Percentiles rank a stretch among this genome's conserved stretches.
phyloP scores from a whole-genome alignment of 306 rosid genomes.

The Dicorynia guianensis region DNA sequence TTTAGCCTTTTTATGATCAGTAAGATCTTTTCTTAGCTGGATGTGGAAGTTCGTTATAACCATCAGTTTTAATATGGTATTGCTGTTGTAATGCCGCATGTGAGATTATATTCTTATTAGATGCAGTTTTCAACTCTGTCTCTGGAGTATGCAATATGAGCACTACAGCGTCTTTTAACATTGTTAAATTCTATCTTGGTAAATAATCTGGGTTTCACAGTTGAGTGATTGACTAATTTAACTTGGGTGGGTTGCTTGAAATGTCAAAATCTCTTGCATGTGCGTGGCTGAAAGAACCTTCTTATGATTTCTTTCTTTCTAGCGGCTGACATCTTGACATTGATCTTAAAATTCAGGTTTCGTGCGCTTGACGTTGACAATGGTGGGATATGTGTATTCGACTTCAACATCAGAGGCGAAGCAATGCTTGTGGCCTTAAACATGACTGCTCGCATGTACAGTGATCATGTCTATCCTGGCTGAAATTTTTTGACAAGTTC shows the following conservation, averaged over 20 bases:
- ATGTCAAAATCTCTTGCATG: conserved; percentile 25
- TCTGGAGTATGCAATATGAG: neutral
- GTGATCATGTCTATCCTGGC: conserved; percentile 66
- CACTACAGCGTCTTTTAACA: neutral
- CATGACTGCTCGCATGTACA: conserved; percentile 76
- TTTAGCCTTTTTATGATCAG: neutral
- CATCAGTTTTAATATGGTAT: neutral
- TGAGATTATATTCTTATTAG: neutral
- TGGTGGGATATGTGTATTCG: conserved; percentile 71
- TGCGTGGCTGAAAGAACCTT: conserved; percentile 14
- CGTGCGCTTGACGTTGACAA: conserved; percentile 73
- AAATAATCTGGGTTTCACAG: neutral
- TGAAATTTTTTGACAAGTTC: conserved; percentile 38
- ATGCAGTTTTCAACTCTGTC: neutral
- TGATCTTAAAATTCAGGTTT: conserved; percentile 60
- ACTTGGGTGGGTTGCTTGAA: conserved; percentile 24
- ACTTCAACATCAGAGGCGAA: conserved; percentile 76
- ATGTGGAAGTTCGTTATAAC: neutral
- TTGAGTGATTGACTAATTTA: neutral
- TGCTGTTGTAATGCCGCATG: neutral
- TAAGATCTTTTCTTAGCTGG: conserved; percentile 9
- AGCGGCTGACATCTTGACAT: conserved; percentile 25
- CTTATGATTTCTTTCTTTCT: neutral
- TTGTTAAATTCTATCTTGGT: neutral
- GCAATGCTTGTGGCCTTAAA: conserved; percentile 77